phyloP scores from a whole-genome alignment of 2,329 filamentous ascomycete species.

The Ceratocystis papillata region DNA sequence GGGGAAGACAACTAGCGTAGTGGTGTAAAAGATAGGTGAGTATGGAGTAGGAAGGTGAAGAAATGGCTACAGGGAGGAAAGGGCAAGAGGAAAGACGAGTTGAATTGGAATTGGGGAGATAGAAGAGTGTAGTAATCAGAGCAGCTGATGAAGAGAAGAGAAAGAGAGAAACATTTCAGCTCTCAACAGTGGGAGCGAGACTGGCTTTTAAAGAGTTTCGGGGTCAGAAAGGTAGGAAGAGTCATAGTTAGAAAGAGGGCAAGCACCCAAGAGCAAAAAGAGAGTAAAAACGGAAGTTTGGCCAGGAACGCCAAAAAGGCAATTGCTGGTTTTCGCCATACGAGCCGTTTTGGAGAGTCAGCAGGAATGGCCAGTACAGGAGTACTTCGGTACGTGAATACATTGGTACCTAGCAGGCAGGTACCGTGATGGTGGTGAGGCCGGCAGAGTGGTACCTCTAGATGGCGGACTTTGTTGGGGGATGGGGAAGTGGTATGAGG shows the following conservation, averaged over 20 bases:
- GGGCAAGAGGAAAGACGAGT: not conserved
- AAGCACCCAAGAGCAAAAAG: not conserved
- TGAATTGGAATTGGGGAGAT: not conserved
- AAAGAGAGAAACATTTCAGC: not conserved
- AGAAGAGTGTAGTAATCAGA: not conserved
- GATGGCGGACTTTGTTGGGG: slow-evolving; percentile 7
- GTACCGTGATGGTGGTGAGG: slow-evolving; percentile 3
- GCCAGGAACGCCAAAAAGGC: not conserved
- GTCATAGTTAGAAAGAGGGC: not conserved
- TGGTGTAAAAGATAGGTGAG: not conserved
- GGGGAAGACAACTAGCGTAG: not conserved
- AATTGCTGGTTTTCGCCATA: not conserved
- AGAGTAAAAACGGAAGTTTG: not conserved
- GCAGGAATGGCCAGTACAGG: not conserved
- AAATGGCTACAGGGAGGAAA: not conserved
- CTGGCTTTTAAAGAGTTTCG: slow-evolving; percentile 5
- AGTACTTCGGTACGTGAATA: too few relatives aligned
- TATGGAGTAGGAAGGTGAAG: not conserved
- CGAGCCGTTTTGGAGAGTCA: slow-evolving; percentile 7
- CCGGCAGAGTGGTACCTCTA: slow-evolving; percentile 2
- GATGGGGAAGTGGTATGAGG: not conserved
- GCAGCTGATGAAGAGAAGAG: not conserved
- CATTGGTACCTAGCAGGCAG: not conserved
- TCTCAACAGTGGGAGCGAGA: not conserved
- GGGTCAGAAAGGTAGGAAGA: not conserved